These are phyloP conservation scores for Kluyveromyces siamensis DNA, from an alignment of 805 yeast species.

Conservation along the genomic window DNA sequence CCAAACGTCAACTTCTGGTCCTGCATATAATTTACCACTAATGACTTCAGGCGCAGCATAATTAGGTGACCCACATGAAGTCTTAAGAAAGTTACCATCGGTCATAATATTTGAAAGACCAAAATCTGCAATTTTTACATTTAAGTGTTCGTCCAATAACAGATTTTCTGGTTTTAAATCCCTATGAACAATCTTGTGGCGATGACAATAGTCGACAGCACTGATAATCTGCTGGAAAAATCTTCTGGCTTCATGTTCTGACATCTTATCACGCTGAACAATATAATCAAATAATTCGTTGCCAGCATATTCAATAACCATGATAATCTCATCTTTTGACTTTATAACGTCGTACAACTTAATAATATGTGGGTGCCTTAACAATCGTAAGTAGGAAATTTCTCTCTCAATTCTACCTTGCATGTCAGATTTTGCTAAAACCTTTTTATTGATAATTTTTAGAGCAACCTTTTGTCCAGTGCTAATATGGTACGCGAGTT, in stretches of 20 bases:
- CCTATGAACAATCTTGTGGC: constrained; percentile 93
- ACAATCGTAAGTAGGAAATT: constrained; percentile 74
- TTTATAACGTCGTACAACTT: constrained; percentile 92
- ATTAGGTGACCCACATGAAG: constrained; percentile 94
- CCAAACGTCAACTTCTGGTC: constrained; percentile 98
- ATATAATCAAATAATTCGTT: constrained; percentile 92
- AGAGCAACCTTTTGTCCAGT: constrained; percentile 91
- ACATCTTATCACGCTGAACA: constrained; percentile 88
- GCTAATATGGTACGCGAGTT: constrained; percentile 78
- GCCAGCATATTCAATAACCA: constrained; percentile 97
- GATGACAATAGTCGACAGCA: constrained; percentile 93
- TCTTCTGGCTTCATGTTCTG: constrained; percentile 82
- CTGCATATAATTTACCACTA: constrained; percentile 89
- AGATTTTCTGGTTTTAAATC: constrained; percentile 95
- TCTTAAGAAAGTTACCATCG: constrained; percentile 90
- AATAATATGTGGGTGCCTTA: constrained; percentile 94
- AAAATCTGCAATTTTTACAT: constrained; percentile 93
- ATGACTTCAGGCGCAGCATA: constrained; percentile 98
- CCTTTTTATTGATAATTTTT: constrained; percentile 85
- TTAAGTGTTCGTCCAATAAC: constrained; percentile 77
- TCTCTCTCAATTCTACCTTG: constrained; percentile 95
- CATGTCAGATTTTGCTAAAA: constrained; percentile 91
- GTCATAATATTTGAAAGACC: constrained; percentile 95
- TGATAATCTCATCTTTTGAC: constrained; percentile 88
- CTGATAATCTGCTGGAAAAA: constrained; percentile 95